Conservation (phyloP, 176 grass and related monocot species). For the Bolboschoenus planiculmis region DNA sequence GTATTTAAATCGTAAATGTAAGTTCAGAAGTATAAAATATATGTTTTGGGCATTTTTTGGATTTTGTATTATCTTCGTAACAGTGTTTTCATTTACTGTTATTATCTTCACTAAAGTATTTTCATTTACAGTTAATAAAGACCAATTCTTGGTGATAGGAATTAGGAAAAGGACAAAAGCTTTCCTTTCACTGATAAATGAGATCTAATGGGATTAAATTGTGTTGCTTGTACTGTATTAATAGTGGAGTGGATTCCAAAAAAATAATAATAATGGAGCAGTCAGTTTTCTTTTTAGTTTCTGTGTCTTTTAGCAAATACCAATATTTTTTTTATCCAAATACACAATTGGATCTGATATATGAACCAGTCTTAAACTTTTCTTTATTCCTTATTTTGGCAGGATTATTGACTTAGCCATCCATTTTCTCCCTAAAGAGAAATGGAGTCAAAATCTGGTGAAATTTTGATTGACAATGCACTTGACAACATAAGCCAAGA, state of each 20-base stretch:
- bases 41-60: not conserved
- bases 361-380: not conserved
- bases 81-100: not conserved
- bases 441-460: slow-evolving; percentile 4
- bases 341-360: not conserved
- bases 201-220: not conserved
- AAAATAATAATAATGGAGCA: not conserved
- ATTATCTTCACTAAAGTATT: not conserved
- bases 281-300: not conserved
- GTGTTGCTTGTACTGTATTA: not conserved
- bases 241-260: not conserved
- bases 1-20: not conserved
- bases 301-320: not conserved
- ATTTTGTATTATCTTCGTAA: not conserved
- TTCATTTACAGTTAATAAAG: not conserved
- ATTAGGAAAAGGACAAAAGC: not conserved
- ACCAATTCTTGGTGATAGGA: not conserved
- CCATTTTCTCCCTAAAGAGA: not conserved
- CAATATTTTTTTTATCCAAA: not conserved
- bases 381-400: not conserved
- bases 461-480: not conserved
- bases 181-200: not conserved
- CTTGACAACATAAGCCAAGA: not conserved
- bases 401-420: not conserved
- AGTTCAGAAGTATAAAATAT: not conserved